phyloP scores from a whole-genome alignment of 2,329 filamentous ascomycete species.

The Dactylellina cionopaga region DNA sequence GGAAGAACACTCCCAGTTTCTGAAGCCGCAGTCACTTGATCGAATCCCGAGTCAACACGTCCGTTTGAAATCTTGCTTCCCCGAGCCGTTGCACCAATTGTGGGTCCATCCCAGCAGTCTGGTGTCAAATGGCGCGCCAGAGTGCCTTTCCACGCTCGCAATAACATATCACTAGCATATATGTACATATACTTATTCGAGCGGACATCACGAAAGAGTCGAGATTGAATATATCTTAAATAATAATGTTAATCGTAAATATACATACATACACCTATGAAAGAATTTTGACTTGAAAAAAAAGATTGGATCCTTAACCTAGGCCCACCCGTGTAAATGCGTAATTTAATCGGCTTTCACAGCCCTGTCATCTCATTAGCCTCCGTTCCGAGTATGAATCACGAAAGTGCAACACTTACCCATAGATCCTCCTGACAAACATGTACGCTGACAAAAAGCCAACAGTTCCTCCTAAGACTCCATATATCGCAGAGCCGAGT shows the following conservation, averaged over 20 bases:
- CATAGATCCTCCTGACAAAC: conserved; percentile 85
- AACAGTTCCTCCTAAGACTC: conserved; percentile 81
- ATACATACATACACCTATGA: too few relatives aligned
- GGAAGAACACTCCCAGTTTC: background rate
- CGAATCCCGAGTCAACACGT: conserved; percentile 52
- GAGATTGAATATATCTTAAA: too few relatives aligned
- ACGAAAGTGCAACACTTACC: conserved; percentile 64
- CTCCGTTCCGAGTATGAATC: background rate
- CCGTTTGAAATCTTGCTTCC: background rate
- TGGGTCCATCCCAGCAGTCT: background rate
- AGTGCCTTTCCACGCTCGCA: too few relatives aligned
- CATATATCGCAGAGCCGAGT: conserved; percentile 82
- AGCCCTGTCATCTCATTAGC: conserved; percentile 60
- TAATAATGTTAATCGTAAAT: too few relatives aligned
- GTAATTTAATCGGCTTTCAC: conserved; percentile 67
- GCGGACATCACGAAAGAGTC: too few relatives aligned
- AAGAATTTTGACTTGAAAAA: too few relatives aligned
- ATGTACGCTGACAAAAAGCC: conserved; percentile 85
- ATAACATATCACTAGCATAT: too few relatives aligned
- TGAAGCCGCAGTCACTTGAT: conserved; percentile 28
- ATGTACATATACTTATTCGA: background rate
- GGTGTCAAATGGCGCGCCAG: background rate
- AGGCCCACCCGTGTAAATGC: too few relatives aligned
- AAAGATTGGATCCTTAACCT: too few relatives aligned
- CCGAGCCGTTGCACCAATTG: background rate